Evolutionary conservation across 2,329 filamentous ascomycete species (phyloP).

Genomic region (Aspergillus calidoustus): DNA sequence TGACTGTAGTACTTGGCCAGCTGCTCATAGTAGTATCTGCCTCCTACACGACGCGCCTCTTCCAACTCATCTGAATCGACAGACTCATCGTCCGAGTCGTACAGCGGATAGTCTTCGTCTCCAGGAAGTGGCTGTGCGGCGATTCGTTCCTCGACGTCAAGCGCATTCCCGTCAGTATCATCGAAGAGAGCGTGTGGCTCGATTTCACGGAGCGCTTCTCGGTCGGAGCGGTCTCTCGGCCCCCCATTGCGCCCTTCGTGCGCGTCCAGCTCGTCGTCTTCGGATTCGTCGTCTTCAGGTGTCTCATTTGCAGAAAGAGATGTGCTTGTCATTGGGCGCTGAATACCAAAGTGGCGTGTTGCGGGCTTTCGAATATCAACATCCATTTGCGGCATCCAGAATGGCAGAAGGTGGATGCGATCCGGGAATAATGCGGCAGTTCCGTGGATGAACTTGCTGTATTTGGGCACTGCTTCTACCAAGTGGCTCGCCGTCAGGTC

Average conservation of each 20-base stretch:
- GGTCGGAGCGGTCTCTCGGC: not conserved
- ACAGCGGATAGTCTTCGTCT: slow-evolving; percentile 79
- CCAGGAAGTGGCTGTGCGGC: slow-evolving; percentile 61
- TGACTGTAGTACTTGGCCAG: slow-evolving; percentile 59
- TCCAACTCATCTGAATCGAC: slow-evolving; percentile 76
- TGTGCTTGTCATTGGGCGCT: slow-evolving; percentile 73
- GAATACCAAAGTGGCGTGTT: slow-evolving; percentile 88
- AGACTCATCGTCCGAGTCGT: slow-evolving; percentile 87
- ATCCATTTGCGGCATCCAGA: slow-evolving; percentile 99
- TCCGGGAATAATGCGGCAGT: slow-evolving; percentile 84
- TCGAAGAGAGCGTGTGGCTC: slow-evolving; percentile 56
- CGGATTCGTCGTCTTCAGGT: slow-evolving; percentile 71
- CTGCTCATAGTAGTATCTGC: slow-evolving; percentile 72
- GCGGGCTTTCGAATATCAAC: slow-evolving; percentile 94
- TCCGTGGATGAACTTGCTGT: slow-evolving; percentile 98
- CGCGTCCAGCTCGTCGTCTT: slow-evolving; percentile 59
- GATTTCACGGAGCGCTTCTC: slow-evolving; percentile 46
- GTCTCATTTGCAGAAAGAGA: slow-evolving; percentile 78
- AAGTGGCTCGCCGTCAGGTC: slow-evolving; percentile 91
- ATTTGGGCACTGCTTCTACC: slow-evolving; percentile 98
- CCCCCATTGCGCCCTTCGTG: slow-evolving; percentile 3
- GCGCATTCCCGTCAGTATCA: slow-evolving; percentile 50
- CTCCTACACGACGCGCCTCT: slow-evolving; percentile 75
- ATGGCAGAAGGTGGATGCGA: slow-evolving; percentile 87
- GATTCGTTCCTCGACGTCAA: slow-evolving; percentile 86